Conservation (phyloP, 495 filamentous ascomycete species). For the Trichoderma reesei region DNA sequence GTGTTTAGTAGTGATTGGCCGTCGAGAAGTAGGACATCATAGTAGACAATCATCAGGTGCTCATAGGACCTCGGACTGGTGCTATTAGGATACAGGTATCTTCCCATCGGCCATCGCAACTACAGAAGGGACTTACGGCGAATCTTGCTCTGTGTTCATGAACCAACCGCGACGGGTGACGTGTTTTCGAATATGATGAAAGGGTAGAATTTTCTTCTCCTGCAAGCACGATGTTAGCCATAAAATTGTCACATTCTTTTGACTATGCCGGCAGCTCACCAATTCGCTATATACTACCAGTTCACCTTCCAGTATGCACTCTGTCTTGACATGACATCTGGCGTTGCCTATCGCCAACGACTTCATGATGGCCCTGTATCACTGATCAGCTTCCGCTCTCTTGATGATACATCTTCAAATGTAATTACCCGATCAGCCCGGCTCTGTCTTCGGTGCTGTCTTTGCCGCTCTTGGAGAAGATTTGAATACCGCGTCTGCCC, state of each 20-base stretch:
- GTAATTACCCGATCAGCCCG: constrained; percentile 43
- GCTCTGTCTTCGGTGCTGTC: constrained; percentile 67
- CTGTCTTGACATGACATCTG: constrained; percentile 46
- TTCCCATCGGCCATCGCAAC: neutral
- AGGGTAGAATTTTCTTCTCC: constrained; percentile 49
- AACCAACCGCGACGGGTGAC: constrained; percentile 63
- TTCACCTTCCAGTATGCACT: constrained; percentile 76
- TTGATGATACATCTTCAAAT: constrained; percentile 12
- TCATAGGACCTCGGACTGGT: constrained; percentile 36
- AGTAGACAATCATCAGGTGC: constrained; percentile 77
- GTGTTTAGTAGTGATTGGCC: constrained; percentile 51
- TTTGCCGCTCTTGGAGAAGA: constrained; percentile 87
- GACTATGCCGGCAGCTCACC: constrained; percentile 17
- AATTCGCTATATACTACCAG: constrained; percentile 66
- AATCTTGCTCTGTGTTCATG: constrained; percentile 59
- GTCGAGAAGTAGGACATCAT: constrained; percentile 66
- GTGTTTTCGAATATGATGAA: constrained; percentile 74
- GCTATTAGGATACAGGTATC: neutral
- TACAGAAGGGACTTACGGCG: constrained; percentile 40
- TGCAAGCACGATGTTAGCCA: constrained; percentile 14
- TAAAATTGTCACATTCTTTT: too few species aligned
- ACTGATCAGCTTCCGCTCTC: neutral
- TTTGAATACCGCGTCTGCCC: constrained; percentile 46
- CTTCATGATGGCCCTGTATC: constrained; percentile 35
- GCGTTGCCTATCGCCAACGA: constrained; percentile 48